Evolutionary conservation across 371 early-diverging fungal species (phyloP).

Genomic region (Fennellomyces sp.): DNA sequence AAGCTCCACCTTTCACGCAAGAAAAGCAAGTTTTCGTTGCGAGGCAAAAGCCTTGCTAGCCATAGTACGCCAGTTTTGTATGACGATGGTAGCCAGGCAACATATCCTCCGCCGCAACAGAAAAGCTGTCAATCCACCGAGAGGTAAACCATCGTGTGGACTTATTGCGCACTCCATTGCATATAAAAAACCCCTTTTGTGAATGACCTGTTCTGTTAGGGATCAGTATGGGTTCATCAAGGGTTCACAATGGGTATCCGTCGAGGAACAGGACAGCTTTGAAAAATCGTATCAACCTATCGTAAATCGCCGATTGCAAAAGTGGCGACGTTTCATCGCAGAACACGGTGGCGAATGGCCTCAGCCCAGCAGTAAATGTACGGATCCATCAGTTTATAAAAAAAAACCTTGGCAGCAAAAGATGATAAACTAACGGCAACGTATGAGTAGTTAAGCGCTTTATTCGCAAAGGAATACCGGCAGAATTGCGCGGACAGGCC

Average conservation of each 20-base stretch:
- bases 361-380: constrained; percentile 62
- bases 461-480: constrained; percentile 85
- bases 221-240: constrained; percentile 74
- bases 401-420: background rate
- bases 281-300: constrained; percentile 63
- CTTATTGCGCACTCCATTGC: no score
- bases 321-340: constrained; percentile 64
- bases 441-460: constrained; percentile 75
- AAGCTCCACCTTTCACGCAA: background rate
- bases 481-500: constrained; percentile 72
- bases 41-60: background rate
- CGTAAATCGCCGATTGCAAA: constrained; percentile 55
- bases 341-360: constrained; percentile 63
- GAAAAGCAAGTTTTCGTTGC: background rate
- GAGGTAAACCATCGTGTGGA: background rate
- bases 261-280: constrained; percentile 59
- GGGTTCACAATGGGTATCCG: constrained; percentile 61
- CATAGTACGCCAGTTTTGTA: background rate
- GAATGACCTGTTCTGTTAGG: no score
- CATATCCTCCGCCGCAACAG: background rate
- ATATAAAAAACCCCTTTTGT: background rate
- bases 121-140: background rate
- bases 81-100: constrained; percentile 2
- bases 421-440: background rate
- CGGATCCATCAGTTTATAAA: background rate